phyloP scores from a whole-genome alignment of 495 filamentous ascomycete genomes.

The Talaromyces trachyspermus region DNA sequence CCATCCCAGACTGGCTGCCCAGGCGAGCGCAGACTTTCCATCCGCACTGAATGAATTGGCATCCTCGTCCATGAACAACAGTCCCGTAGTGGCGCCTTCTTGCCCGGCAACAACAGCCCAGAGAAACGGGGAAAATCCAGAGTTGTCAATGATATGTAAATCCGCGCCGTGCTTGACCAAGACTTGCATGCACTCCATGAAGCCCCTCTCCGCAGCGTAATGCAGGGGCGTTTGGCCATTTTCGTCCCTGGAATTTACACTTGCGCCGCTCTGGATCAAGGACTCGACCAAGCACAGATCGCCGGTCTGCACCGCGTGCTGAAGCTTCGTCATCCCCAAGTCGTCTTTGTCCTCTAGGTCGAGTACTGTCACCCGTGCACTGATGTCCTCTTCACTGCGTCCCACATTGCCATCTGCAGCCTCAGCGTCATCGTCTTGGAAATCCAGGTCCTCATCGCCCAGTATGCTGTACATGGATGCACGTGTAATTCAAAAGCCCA shows the following conservation, averaged over 20 bases:
- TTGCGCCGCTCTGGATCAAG: constrained; percentile 18
- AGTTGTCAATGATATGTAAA: constrained; percentile 14
- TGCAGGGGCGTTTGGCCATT: constrained; percentile 23
- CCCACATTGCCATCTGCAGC: constrained; percentile 12
- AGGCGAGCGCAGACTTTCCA: constrained; percentile 24
- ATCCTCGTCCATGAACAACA: constrained; percentile 14
- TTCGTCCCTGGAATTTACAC: constrained; percentile 15
- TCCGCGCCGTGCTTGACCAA: constrained; percentile 15
- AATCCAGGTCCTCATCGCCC: constrained; percentile 21
- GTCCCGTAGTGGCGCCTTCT: constrained; percentile 9
- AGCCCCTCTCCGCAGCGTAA: constrained; percentile 21
- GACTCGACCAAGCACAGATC: constrained; percentile 18
- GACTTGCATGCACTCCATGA: constrained; percentile 13
- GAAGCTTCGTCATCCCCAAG: constrained; percentile 22
- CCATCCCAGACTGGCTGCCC: constrained; percentile 17
- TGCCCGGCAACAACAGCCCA: constrained; percentile 20
- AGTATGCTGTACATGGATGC: constrained; percentile 28
- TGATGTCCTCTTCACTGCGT: constrained; percentile 18
- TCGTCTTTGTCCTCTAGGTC: constrained; percentile 21
- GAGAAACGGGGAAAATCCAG: constrained; percentile 17
- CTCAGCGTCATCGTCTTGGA: constrained; percentile 18
- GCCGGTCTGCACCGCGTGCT: constrained; percentile 20
- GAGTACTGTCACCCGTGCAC: constrained; percentile 16
- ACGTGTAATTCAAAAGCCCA: constrained; percentile 12
- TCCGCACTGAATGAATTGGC: constrained; percentile 19